A percentile compares a stretch with the other conserved stretches of the same genome.
phyloP scores from a whole-genome alignment of 192 early-diverging fungal species.

The Funneliformis geosporum region DNA sequence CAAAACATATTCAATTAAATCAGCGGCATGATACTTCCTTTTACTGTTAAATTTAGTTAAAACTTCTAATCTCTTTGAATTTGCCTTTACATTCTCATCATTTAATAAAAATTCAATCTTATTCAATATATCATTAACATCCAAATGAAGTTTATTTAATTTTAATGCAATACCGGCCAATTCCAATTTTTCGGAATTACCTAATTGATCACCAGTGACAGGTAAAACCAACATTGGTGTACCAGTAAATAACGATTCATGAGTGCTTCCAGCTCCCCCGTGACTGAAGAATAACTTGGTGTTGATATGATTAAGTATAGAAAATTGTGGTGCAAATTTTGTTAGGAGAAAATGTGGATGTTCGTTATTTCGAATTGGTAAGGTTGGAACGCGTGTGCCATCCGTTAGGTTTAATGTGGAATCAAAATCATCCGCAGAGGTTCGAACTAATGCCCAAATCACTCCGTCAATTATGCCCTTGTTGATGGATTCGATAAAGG shows the following conservation, averaged over 20 bases:
- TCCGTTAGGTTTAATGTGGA: background rate
- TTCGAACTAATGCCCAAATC: conserved; percentile 42
- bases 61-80: conserved; percentile 9
- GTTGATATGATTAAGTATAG: conserved; percentile 35
- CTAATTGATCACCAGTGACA: conserved; percentile 17
- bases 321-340: conserved; percentile 39
- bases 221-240: conserved; percentile 35
- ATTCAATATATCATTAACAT: conserved; percentile 1
- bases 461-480: conserved; percentile 35
- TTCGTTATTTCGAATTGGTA: background rate
- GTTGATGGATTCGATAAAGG: conserved; percentile 32
- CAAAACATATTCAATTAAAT: conserved; percentile 23
- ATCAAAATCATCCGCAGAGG: too few species aligned
- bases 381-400: background rate
- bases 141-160: background rate
- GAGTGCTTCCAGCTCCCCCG: conserved; percentile 32
- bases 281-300: conserved; percentile 37
- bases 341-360: conserved; percentile 25
- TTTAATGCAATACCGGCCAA: background rate
- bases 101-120: background rate
- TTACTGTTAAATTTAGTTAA: conserved; percentile 25
- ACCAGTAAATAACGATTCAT: conserved; percentile 37
- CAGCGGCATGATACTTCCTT: conserved; percentile 9
- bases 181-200: background rate
- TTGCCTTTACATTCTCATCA: background rate